These are phyloP conservation scores for Bretschneidera sinensis DNA, from an alignment of 345 rosid species.

Conservation along the genomic window DNA sequence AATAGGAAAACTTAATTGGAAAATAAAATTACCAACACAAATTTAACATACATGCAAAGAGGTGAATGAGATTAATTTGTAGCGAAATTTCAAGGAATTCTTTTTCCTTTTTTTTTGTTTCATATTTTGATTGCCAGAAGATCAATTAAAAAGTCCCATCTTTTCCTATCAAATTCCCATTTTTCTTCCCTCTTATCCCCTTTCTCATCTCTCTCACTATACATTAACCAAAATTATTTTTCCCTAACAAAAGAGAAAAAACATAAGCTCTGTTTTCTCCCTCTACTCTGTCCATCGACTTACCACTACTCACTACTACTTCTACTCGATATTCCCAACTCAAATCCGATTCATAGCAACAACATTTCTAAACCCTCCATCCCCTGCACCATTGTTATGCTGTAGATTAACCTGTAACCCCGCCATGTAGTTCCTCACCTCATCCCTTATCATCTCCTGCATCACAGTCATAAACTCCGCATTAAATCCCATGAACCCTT, in stretches of 20 bases:
- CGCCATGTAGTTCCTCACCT: conserved; percentile 80
- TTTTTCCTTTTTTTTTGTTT: background rate
- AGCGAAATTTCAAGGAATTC: conserved; percentile 11
- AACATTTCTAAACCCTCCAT: conserved; percentile 59
- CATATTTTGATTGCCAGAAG: background rate
- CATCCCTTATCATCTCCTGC: conserved; percentile 89
- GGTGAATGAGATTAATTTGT: background rate
- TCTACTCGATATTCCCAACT: conserved; percentile 49
- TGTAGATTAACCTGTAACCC: conserved; percentile 42
- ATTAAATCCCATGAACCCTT: conserved; percentile 47
- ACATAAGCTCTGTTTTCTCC: conserved; percentile 17
- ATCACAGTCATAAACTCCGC: conserved; percentile 71
- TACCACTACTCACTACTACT: background rate
- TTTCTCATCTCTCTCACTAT: conserved; percentile 34
- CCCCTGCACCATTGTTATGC: conserved; percentile 30
- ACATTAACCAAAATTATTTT: conserved; percentile 56
- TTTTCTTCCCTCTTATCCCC: conserved; percentile 9
- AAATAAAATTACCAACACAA: too few species aligned
- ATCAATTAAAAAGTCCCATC: background rate
- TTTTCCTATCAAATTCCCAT: background rate
- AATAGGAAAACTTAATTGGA: too few species aligned
- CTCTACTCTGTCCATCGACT: conserved; percentile 1
- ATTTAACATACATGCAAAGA: background rate
- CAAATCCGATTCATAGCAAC: conserved; percentile 50
- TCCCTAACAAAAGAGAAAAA: conserved; percentile 32